A percentile compares a stretch with the other conserved stretches of the same genome.
phyloP scores from a whole-genome alignment of 2,329 filamentous ascomycete species.

The Colletotrichum zoysiae region DNA sequence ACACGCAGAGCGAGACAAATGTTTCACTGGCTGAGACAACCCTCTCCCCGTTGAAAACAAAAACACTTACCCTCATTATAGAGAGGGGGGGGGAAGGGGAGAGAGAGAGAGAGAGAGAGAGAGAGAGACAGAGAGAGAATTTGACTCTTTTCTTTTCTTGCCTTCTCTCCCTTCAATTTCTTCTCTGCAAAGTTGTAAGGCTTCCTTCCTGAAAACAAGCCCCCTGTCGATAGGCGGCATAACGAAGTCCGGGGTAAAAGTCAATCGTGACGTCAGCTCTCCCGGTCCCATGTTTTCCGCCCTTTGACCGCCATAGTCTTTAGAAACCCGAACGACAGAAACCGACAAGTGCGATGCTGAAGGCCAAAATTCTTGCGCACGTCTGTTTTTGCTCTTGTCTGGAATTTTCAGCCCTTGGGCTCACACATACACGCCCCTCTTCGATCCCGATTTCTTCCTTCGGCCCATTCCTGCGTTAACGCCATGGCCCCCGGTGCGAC shows the following conservation, averaged over 20 bases:
- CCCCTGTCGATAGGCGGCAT: background rate
- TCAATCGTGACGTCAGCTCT: constrained; percentile 14
- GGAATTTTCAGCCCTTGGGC: background rate
- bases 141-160: too few relatives aligned
- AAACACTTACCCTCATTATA: background rate
- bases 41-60: background rate
- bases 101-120: background rate
- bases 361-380: background rate
- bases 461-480: background rate
- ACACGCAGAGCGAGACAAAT: background rate
- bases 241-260: background rate
- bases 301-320: background rate
- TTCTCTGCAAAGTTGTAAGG: background rate
- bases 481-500: constrained; percentile 1
- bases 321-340: background rate
- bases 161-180: background rate
- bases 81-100: background rate
- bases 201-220: background rate
- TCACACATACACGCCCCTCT: background rate
- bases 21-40: constrained; percentile 12
- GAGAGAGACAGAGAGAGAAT: too few relatives aligned
- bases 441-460: constrained; percentile 1
- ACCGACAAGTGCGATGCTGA: background rate
- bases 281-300: constrained; percentile 7
- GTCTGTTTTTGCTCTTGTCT: background rate